These are phyloP conservation scores for Serendipita sp. DNA, from an alignment of 768 basidiomycete species.

Conservation along the genomic window DNA sequence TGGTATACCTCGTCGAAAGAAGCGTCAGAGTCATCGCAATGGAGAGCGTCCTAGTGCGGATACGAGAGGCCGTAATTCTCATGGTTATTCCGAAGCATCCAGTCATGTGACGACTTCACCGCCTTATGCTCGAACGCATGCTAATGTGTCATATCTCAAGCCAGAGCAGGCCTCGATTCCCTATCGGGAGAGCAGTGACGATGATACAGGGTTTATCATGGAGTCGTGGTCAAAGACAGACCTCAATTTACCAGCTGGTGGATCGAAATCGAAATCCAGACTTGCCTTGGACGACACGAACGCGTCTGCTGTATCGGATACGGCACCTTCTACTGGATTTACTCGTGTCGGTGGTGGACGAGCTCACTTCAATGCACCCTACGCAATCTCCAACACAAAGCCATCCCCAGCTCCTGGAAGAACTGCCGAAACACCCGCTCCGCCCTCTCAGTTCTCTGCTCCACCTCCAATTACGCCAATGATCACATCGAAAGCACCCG, in stretches of 20 bases:
- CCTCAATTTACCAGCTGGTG: background rate
- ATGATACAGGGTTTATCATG: conserved; percentile 72
- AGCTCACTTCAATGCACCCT: conserved; percentile 74
- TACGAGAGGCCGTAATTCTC: background rate
- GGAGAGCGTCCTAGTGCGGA: background rate
- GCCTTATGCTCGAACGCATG: background rate
- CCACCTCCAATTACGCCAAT: conserved; percentile 16
- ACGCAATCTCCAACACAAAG: conserved; percentile 42
- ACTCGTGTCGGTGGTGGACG: conserved; percentile 76
- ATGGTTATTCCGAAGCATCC: conserved; percentile 9
- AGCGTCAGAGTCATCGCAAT: conserved; percentile 14
- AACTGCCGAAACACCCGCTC: conserved; percentile 36
- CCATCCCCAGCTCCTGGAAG: conserved; percentile 22
- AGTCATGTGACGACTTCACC: conserved; percentile 9
- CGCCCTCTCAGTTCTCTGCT: conserved; percentile 29
- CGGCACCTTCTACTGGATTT: conserved; percentile 44
- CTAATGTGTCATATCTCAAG: conserved; percentile 18
- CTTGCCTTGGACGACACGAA: background rate
- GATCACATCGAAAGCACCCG: background rate
- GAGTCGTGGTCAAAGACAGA: conserved; percentile 31
- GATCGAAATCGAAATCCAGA: background rate
- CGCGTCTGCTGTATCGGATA: background rate
- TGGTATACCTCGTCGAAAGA: conserved; percentile 29
- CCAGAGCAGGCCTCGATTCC: conserved; percentile 67
- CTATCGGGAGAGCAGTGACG: conserved; percentile 65